Evolutionary conservation across 2,329 filamentous ascomycete genomes (phyloP).

Genomic region (Daldinia sp.): DNA sequence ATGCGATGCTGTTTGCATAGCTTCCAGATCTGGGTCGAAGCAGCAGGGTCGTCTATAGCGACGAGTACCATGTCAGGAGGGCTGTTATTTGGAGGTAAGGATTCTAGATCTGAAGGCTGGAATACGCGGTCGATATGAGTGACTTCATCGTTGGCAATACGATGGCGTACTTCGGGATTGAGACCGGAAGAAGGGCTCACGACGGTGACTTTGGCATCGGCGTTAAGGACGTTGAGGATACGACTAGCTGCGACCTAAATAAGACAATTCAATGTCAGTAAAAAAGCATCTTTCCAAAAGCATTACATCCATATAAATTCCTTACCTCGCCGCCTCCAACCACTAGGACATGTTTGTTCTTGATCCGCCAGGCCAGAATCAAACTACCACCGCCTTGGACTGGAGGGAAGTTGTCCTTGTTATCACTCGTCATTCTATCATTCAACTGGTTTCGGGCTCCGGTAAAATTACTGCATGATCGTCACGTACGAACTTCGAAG

Average conservation of each 20-base stretch:
- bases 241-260: conserved; percentile 92
- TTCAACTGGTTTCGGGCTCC: conserved; percentile 18
- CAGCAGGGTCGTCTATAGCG: conserved; percentile 91
- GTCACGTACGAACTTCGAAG: conserved; percentile 20
- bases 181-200: conserved; percentile 84
- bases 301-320: conserved; percentile 29
- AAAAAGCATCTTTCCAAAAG: not conserved
- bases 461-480: conserved; percentile 32
- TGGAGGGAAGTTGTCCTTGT: conserved; percentile 71
- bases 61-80: conserved; percentile 85
- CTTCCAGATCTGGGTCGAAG: conserved; percentile 92
- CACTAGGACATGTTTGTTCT: conserved; percentile 88
- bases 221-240: conserved; percentile 90
- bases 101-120: conserved; percentile 85
- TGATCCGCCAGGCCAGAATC: conserved; percentile 95
- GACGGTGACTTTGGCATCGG: conserved; percentile 90
- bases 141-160: conserved; percentile 80
- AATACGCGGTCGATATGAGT: conserved; percentile 86
- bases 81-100: conserved; percentile 53
- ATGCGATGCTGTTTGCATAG: conserved; percentile 88
- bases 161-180: conserved; percentile 88
- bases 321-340: conserved; percentile 93
- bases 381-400: conserved; percentile 92
- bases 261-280: not conserved
- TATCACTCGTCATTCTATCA: conserved; percentile 41